Evolutionary conservation across 1,284 basidiomycete species (phyloP), one percentile per base, ranked within the genome.

Genomic region (Grifola frondosa): DNA sequence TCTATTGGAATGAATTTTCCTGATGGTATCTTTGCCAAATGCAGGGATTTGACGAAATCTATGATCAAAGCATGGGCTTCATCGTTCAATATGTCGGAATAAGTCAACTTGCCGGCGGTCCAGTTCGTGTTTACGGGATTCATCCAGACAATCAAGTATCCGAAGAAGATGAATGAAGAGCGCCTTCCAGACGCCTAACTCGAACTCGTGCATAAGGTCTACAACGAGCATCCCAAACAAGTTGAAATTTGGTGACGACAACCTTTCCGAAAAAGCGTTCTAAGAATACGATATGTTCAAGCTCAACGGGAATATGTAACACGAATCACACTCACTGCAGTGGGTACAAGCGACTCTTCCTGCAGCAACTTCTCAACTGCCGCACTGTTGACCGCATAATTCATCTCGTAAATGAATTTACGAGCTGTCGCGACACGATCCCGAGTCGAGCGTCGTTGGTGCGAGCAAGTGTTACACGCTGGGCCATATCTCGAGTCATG

Each of bases 111-210:
- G 57, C 56, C 54, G 26, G 17, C 25, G 5, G 30, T 60, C 50
- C 11, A 60, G 37, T 22, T 42, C 39, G 3, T 46, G 23, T 1
- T 53, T 41, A 3, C 28, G 19, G 5, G 44, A 38, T 0, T 9
- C 16, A 11, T 31, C 50, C 10, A 28, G 13, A 15, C 46, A 26
- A 26, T 65, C 43, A 0, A 70, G 46, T 2, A 70, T 57, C 1
- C 65, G 61, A 1, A 70, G 33, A 0, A 70, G 44, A 40, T 73
- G 70, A 0, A 44, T 56, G 24, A 70, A 61, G 0, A 66, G 19
- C 0, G 48, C 37, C 40, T 65, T 70, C 67, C 68, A 70, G 0
- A 66, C 57, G 1, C 67, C 68, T 0, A 68, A 46, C 37, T 69
- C 64, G 24, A 64, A 52, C 41, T 69, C 63, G 36, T 70, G 68